These are phyloP conservation scores for Cystobasidium slooffiae DNA, from an alignment of 1,284 basidiomycete genomes.

Conservation along the genomic window DNA sequence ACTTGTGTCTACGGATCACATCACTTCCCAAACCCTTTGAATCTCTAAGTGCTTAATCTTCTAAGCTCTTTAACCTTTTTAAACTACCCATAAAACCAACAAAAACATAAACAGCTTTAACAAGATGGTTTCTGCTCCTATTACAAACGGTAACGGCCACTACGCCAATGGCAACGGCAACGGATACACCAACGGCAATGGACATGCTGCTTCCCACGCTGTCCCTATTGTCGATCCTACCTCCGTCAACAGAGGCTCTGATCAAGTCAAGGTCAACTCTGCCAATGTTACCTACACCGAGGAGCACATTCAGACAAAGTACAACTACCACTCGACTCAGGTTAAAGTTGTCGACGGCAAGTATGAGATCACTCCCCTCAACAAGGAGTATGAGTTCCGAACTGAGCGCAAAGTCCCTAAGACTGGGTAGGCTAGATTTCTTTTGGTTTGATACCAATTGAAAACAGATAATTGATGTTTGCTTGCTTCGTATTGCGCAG, in stretches of 20 bases:
- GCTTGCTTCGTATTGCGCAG: too few species aligned
- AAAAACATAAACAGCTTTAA: background rate
- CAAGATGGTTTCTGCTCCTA: conserved; percentile 40
- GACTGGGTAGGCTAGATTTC: conserved; percentile 93
- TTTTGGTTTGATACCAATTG: too few species aligned
- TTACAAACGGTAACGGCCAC: conserved; percentile 22
- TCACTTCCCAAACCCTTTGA: conserved; percentile 40
- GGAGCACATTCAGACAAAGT: conserved; percentile 80
- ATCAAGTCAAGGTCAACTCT: conserved; percentile 80
- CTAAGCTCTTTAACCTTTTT: conserved; percentile 2
- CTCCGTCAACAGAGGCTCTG: conserved; percentile 70
- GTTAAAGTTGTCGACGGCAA: conserved; percentile 71
- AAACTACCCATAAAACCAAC: conserved; percentile 10
- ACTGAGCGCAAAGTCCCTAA: conserved; percentile 84
- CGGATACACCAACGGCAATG: conserved; percentile 44
- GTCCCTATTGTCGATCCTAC: conserved; percentile 75
- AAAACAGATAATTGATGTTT: too few species aligned
- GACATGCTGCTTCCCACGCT: conserved; percentile 48
- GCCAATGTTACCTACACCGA: conserved; percentile 80
- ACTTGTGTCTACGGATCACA: conserved; percentile 38
- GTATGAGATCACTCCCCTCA: conserved; percentile 73
- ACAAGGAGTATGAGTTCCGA: conserved; percentile 85
- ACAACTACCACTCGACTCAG: conserved; percentile 77
- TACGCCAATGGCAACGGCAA: conserved; percentile 43
- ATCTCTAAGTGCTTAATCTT: conserved; percentile 17